A percentile compares a stretch with the other conserved stretches of the same genome.
phyloP scores from a whole-genome alignment of 1,284 basidiomycete genomes.

The Heliocybe sulcata region DNA sequence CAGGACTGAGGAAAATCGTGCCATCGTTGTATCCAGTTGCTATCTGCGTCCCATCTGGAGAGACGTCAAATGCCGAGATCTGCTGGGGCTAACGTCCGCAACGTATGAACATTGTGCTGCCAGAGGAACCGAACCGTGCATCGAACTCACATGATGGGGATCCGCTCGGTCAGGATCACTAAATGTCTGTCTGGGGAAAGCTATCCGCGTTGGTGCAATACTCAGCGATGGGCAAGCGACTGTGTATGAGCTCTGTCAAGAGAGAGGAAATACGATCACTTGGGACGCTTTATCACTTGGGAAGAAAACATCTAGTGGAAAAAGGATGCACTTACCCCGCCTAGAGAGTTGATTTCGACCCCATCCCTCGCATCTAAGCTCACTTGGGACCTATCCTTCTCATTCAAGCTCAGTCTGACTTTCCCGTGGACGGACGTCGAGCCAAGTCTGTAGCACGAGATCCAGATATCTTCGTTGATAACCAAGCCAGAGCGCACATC shows the following conservation, averaged over 20 bases:
- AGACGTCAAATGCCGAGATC: slow-evolving; percentile 56
- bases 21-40: slow-evolving; percentile 57
- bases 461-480: slow-evolving; percentile 58
- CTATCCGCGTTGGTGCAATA: slow-evolving; percentile 36
- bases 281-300: slow-evolving; percentile 6
- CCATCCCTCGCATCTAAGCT: slow-evolving; percentile 30
- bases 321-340: slow-evolving; percentile 20
- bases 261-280: slow-evolving; percentile 20
- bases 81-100: slow-evolving; percentile 36
- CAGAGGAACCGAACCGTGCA: neutral
- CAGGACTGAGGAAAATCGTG: slow-evolving; percentile 31
- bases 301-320: slow-evolving; percentile 2
- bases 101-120: neutral
- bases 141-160: slow-evolving; percentile 28
- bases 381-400: slow-evolving; percentile 42
- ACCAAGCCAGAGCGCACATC: slow-evolving; percentile 53
- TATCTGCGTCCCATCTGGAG: slow-evolving; percentile 49
- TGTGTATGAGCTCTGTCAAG: slow-evolving; percentile 13
- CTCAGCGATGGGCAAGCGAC: slow-evolving; percentile 26
- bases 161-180: slow-evolving; percentile 34
- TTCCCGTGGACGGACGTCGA: slow-evolving; percentile 55
- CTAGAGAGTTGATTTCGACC: slow-evolving; percentile 25
- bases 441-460: slow-evolving; percentile 57
- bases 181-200: slow-evolving; percentile 37
- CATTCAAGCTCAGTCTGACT: slow-evolving; percentile 42